Evolutionary conservation across 2,329 filamentous ascomycete species (phyloP).

Genomic region (Calonectria pseudoturangicola): DNA sequence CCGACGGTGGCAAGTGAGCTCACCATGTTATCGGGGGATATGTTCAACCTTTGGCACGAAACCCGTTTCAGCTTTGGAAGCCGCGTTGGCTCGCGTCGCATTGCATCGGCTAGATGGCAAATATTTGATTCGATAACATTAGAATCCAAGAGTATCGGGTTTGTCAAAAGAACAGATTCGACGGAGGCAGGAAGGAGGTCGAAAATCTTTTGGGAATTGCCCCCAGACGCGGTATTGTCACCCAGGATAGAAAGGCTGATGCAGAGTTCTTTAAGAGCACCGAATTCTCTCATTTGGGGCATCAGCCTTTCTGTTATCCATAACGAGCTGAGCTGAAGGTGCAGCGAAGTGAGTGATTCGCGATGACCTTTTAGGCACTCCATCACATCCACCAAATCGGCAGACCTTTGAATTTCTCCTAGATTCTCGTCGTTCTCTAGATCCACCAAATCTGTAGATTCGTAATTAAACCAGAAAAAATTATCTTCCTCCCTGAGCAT

Average conservation of each 20-base stretch:
- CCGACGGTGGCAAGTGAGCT: no score
- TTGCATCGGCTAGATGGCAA: no score
- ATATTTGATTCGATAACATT: no score
- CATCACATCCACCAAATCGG: neutral
- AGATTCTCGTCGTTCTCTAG: neutral
- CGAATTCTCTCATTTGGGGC: neutral
- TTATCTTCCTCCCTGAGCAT: neutral
- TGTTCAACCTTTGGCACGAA: no score
- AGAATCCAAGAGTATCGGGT: no score
- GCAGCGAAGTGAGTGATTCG: neutral
- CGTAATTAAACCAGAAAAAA: slow-evolving; percentile 4
- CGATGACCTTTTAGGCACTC: neutral
- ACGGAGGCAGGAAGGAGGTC: slow-evolving; percentile 13
- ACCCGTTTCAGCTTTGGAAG: no score
- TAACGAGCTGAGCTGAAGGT: neutral
- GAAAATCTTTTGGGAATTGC: neutral
- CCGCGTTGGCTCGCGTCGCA: no score
- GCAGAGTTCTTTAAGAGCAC: neutral
- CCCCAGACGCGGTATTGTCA: neutral
- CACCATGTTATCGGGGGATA: no score
- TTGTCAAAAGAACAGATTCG: neutral
- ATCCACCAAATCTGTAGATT: slow-evolving; percentile 4
- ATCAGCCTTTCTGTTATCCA: neutral
- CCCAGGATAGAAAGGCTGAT: neutral
- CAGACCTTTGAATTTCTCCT: neutral